A percentile compares a stretch with the other conserved stretches of the same genome.
phyloP scores from a whole-genome alignment of 2,329 filamentous ascomycete species.

The Trichoderma koningii region DNA sequence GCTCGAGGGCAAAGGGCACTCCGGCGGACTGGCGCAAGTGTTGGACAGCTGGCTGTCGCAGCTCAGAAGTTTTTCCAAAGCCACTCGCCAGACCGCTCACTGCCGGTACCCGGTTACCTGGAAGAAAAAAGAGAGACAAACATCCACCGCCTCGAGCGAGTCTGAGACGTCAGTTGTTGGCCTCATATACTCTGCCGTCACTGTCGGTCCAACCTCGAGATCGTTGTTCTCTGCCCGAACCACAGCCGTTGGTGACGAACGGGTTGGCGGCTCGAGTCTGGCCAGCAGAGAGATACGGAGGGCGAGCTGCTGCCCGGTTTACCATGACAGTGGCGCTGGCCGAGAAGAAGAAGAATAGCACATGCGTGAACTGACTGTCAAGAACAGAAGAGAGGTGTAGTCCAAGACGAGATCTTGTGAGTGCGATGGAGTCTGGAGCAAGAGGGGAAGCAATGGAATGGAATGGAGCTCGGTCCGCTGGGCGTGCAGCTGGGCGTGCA shows the following conservation, averaged over 20 bases:
- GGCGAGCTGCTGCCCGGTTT: constrained; percentile 2
- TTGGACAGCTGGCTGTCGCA: constrained; percentile 8
- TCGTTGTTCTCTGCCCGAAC: background rate
- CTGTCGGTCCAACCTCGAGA: background rate
- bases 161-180: background rate
- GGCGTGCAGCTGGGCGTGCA: background rate
- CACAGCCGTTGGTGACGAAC: background rate
- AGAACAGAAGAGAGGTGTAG: too few species aligned
- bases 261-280: background rate
- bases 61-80: background rate
- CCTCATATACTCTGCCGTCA: background rate
- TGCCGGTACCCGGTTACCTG: background rate
- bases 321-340: constrained; percentile 20
- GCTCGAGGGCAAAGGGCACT: background rate
- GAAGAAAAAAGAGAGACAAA: background rate
- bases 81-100: background rate
- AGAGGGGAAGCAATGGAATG: constrained; percentile 10
- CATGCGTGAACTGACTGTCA: background rate
- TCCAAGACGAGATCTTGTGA: too few species aligned
- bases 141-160: background rate
- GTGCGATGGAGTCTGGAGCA: background rate
- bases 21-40: constrained; percentile 1
- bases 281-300: constrained; percentile 1
- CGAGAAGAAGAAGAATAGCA: background rate
- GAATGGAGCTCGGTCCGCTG: background rate